Evolutionary conservation across 73 alveolate species (phyloP).

Genomic region (Paramecium primaurelia): DNA sequence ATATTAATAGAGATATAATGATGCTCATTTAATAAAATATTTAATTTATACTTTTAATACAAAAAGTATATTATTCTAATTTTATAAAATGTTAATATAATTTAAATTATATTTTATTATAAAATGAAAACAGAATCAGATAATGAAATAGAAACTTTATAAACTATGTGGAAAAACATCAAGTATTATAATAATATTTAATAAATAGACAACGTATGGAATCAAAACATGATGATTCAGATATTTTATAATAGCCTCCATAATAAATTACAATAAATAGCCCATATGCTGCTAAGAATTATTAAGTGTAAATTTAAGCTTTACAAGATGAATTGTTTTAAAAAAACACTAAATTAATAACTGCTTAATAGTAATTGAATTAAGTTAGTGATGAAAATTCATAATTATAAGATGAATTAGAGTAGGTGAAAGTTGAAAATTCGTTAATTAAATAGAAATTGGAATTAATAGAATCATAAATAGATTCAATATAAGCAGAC

Average conservation of each 20-base stretch:
- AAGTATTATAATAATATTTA: not conserved
- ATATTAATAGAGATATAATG: no score
- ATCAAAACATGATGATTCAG: constrained; percentile 39
- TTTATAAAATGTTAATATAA: not conserved
- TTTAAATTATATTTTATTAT: not conserved
- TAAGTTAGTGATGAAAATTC: not conserved
- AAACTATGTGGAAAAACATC: constrained; percentile 30
- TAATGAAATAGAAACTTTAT: constrained; percentile 2
- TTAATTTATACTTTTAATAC: not conserved
- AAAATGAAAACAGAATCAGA: constrained; percentile 49
- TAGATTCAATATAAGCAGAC: not conserved
- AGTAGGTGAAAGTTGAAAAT: not conserved
- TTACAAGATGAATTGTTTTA: not conserved
- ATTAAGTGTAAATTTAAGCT: constrained; percentile 14
- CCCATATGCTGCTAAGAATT: constrained; percentile 40
- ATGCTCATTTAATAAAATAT: no score
- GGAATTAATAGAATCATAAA: not conserved
- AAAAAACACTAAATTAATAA: constrained; percentile 15
- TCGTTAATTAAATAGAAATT: not conserved
- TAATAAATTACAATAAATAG: not conserved
- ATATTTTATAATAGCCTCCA: not conserved
- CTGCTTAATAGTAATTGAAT: not conserved
- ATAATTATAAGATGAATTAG: not conserved
- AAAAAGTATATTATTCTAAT: not conserved
- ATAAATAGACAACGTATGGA: not conserved